Evolutionary conservation across 305 asterid genomes (phyloP).

Genomic region (Fraxinus baroniana): DNA sequence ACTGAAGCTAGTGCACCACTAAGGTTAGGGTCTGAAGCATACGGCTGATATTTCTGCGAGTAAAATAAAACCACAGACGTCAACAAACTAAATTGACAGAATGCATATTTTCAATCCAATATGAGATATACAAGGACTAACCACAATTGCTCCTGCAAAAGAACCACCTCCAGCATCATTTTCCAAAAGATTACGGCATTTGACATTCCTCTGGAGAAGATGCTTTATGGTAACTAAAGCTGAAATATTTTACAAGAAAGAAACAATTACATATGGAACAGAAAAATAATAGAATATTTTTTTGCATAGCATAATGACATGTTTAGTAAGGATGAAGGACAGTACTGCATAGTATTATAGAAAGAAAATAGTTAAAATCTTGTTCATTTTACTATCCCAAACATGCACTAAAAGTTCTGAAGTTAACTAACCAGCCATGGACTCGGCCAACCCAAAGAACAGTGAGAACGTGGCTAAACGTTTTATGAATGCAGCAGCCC

Average conservation of each 20-base stretch:
- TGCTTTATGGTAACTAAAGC: constrained; percentile 85
- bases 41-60: constrained; percentile 79
- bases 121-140: constrained; percentile 35
- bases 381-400: background rate
- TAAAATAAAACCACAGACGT: constrained; percentile 19
- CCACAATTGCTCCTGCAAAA: constrained; percentile 84
- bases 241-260: constrained; percentile 31
- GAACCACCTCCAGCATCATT: constrained; percentile 96
- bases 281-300: background rate
- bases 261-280: background rate
- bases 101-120: background rate
- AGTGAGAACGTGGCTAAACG: constrained; percentile 74
- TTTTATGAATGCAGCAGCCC: constrained; percentile 96
- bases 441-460: constrained; percentile 79
- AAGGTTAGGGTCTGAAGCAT: constrained; percentile 78
- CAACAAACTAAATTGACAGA: background rate
- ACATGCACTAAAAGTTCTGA: background rate
- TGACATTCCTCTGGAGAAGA: constrained; percentile 78
- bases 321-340: background rate
- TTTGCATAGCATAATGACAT: background rate
- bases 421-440: constrained; percentile 72
- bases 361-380: background rate
- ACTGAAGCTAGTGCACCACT: constrained; percentile 95
- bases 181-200: constrained; percentile 86
- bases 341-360: background rate